Evolutionary conservation across 352 stramenopile species (phyloP), one percentile per base, ranked within the genome.

Genomic region (Phytophthora sp.): DNA sequence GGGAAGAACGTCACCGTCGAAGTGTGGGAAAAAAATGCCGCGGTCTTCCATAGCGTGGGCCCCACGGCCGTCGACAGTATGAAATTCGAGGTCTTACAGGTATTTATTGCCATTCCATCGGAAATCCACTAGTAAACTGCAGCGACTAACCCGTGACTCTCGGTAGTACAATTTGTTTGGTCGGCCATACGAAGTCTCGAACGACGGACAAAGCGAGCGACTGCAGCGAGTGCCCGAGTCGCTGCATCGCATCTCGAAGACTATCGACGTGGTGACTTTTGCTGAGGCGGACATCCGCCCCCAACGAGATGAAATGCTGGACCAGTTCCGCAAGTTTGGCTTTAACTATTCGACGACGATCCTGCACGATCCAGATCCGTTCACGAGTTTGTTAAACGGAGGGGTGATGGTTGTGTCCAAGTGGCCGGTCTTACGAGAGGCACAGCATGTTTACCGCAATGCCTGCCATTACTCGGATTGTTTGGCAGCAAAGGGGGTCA

Each of bases 381-480:
- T 94, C 69, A 91, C 84, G 7, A 94, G 87, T 56, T 54, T 93
- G 41, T 42, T 93, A 35, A 95, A 95, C 33, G 87, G 87, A 41
- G 87, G 87, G 29, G 87, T 95, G 47, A 64, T 93, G 33, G 60
- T 95, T 15, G 87, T 95, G 47, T 93, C 87, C 61, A 90, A 82
- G 57, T 95, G 87, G 87, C 83, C 85, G 0, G 92, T 95, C 44
- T 31, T 90, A 21, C 72, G 80, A 44, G 84, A 95, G 61, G 84
- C 77, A 15, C 87, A 95, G 72, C 85, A 93, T 54, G 71, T 93
- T 15, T 95, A 93, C 51, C 78, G 83, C 55, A 65, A 67, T 33
- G 87, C 87, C 6, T 95, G 87, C 55, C 83, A 93, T 41, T 93
- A 93, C 53, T 90, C 82, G 38, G 87, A 95, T 72, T 95, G 87